These are phyloP conservation scores for Solanum acaule DNA, from an alignment of 257 asterid species.

Conservation along the genomic window DNA sequence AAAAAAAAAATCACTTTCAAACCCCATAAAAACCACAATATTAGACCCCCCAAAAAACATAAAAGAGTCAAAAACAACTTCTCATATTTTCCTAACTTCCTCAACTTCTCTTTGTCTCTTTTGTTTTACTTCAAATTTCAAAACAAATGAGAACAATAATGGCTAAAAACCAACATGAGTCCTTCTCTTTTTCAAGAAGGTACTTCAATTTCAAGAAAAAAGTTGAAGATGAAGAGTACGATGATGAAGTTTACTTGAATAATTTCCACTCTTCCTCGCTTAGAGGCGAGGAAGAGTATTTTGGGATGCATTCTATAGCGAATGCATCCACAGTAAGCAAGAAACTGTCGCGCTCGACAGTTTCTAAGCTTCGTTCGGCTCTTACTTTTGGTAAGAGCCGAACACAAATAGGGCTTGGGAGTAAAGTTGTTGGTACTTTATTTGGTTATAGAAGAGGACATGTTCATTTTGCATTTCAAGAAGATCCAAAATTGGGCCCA, in stretches of 20 bases:
- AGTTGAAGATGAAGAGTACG: constrained; percentile 31
- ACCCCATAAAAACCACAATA: constrained; percentile 4
- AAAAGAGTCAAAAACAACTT: background rate
- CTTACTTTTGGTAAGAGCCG: constrained; percentile 25
- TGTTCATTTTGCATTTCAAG: constrained; percentile 72
- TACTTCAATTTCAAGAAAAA: constrained; percentile 69
- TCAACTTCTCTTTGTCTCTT: background rate
- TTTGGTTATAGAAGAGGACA: constrained; percentile 83
- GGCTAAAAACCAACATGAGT: constrained; percentile 55
- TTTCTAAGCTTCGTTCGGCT: constrained; percentile 44
- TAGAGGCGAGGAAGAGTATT: constrained; percentile 6
- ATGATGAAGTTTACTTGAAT: constrained; percentile 46
- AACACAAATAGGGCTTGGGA: constrained; percentile 34
- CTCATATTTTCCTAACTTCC: background rate
- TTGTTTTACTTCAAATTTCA: background rate
- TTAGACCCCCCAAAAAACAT: background rate
- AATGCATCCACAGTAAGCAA: constrained; percentile 22
- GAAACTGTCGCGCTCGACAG: constrained; percentile 30
- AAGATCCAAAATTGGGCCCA: constrained; percentile 47
- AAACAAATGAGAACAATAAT: constrained; percentile 49
- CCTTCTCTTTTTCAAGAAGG: constrained; percentile 82
- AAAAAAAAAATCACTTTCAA: background rate
- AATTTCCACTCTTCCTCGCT: constrained; percentile 26
- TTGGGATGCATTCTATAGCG: constrained; percentile 16
- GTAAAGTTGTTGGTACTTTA: constrained; percentile 62